Conservation (phyloP, 345 rosid genomes). For the Murraya koenigii region DNA sequence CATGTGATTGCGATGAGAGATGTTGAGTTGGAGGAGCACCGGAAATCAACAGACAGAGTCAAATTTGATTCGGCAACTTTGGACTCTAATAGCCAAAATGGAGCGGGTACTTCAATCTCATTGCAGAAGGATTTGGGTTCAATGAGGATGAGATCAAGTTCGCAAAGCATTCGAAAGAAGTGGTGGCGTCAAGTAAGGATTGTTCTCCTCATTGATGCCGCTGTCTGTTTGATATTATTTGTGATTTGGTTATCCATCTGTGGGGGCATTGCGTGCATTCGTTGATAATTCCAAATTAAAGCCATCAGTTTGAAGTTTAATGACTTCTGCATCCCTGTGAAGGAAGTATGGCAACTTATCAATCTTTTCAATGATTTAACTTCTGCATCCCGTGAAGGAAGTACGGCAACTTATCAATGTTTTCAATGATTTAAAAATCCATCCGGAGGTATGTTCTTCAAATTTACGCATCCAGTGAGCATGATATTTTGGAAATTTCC, state of each 20-base stretch:
- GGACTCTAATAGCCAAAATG: conserved; percentile 42
- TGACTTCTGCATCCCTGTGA: neutral
- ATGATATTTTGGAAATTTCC: neutral
- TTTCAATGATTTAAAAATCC: neutral
- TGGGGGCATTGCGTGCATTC: conserved; percentile 49
- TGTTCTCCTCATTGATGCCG: conserved; percentile 76
- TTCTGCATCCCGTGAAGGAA: no score
- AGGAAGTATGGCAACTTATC: neutral
- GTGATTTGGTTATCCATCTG: conserved; percentile 68
- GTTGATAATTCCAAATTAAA: conserved; percentile 17
- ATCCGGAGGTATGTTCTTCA: conserved; percentile 5
- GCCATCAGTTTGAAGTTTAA: neutral
- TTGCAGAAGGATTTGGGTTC: conserved; percentile 62
- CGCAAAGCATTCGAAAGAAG: conserved; percentile 57
- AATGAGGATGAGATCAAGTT: conserved; percentile 51
- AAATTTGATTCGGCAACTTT: conserved; percentile 32
- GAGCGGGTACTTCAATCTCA: conserved; percentile 39
- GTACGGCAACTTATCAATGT: no score
- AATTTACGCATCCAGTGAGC: neutral
- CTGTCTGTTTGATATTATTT: conserved; percentile 60
- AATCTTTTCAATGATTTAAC: neutral
- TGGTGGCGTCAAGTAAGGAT: conserved; percentile 75
- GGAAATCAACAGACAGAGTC: conserved; percentile 52
- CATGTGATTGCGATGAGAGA: conserved; percentile 56
- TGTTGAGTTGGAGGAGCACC: conserved; percentile 61